A percentile compares a stretch with the other conserved stretches of the same genome.
phyloP scores from a whole-genome alignment of 1,284 basidiomycete genomes.

The Ustanciosporium gigantosporum region DNA sequence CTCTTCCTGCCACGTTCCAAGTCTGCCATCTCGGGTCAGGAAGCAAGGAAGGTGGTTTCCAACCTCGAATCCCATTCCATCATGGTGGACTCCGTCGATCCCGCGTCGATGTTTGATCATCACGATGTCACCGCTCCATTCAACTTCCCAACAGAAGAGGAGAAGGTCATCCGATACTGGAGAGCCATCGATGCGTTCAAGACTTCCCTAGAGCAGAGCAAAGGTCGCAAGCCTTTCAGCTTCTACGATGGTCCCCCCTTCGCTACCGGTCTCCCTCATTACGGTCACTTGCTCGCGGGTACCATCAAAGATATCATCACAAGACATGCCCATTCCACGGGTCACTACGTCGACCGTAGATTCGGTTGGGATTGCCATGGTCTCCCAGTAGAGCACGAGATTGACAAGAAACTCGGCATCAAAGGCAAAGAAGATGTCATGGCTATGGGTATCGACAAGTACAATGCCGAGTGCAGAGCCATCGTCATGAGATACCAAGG shows the following conservation, averaged over 20 bases:
- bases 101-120: too few species aligned
- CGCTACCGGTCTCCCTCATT: conserved; percentile 94
- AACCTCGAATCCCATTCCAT: too few species aligned
- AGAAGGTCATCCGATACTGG: conserved; percentile 91
- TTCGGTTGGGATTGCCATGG: conserved; percentile 99
- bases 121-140: conserved; percentile 67
- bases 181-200: conserved; percentile 95
- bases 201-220: conserved; percentile 87
- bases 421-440: conserved; percentile 91
- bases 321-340: conserved; percentile 88
- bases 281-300: conserved; percentile 69
- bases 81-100: too few species aligned
- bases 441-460: conserved; percentile 92
- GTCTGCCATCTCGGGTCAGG: too few species aligned
- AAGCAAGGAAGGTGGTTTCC: too few species aligned
- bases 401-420: conserved; percentile 95
- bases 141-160: conserved; percentile 88
- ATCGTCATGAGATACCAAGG: conserved; percentile 97
- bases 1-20: too few species aligned
- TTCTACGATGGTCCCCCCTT: conserved; percentile 99
- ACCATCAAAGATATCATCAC: conserved; percentile 99
- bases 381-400: conserved; percentile 97
- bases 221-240: conserved; percentile 83
- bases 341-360: conserved; percentile 88
- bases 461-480: conserved; percentile 93